A percentile compares a stretch with the other conserved stretches of the same genome.
phyloP scores from a whole-genome alignment of 768 basidiomycete genomes.

The Serendipita indica region DNA sequence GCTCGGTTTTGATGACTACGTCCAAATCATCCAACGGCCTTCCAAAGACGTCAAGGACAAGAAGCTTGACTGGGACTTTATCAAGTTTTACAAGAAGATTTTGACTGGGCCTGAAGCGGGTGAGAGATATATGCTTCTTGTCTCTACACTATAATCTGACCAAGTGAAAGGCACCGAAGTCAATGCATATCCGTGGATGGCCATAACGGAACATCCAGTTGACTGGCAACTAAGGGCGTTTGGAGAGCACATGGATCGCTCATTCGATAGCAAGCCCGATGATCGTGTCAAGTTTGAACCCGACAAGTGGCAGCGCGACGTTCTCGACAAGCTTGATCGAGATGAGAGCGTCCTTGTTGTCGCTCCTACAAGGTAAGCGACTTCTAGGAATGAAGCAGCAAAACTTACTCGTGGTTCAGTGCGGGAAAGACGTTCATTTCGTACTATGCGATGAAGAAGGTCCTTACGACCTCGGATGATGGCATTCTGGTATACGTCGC shows the following conservation, averaged over 20 bases:
- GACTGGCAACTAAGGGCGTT: conserved; percentile 56
- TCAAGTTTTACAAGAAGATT: conserved; percentile 36
- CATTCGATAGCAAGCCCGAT: conserved; percentile 49
- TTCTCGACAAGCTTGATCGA: conserved; percentile 47
- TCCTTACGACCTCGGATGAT: conserved; percentile 46
- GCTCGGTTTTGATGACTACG: conserved; percentile 35
- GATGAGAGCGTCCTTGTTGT: conserved; percentile 49
- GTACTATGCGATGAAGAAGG: conserved; percentile 61
- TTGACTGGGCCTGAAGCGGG: conserved; percentile 21
- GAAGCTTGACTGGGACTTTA: conserved; percentile 35
- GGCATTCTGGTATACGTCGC: conserved; percentile 59
- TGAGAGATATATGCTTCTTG: conserved; percentile 28
- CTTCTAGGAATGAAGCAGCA: background rate
- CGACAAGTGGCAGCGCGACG: conserved; percentile 55
- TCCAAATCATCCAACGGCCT: conserved; percentile 12
- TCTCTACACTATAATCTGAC: conserved; percentile 9
- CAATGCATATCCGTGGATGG: conserved; percentile 13
- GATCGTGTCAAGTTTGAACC: conserved; percentile 46
- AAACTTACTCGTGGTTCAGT: conserved; percentile 23
- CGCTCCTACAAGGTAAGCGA: conserved; percentile 30
- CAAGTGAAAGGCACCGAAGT: conserved; percentile 12
- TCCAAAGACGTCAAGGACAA: conserved; percentile 20
- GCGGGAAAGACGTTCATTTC: conserved; percentile 69
- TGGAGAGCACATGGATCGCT: conserved; percentile 58
- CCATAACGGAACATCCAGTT: conserved; percentile 38